Base-by-base conservation (phyloP, 1,284 basidiomycete genomes). In the Xerocomus nothofagi region DNA sequence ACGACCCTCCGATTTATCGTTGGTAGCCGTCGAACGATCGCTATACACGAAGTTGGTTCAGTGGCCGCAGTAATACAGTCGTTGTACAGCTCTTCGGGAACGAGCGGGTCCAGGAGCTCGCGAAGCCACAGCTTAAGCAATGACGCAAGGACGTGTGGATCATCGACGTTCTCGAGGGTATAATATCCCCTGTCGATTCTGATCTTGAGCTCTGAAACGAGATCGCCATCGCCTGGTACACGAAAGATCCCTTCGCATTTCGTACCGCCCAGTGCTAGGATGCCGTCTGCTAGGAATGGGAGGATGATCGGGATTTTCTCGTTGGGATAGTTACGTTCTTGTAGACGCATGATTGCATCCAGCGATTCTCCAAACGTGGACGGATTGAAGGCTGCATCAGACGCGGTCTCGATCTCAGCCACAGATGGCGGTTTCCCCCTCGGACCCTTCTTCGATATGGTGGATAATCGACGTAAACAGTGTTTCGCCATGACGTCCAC, bases 81-180 rank as follows among this genome's bases (percentile, higher is more conserved):
- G 60, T 92, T 90, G 72, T 92, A 91, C 73, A 91, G 74, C 68
- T 91, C 88, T 50, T 86, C 80, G 3, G 93, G 93, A 18, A 97
- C 81, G 39, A 96, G 77, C 11, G 93, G 93, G 57, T 93, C 88
- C 60, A 85, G 81, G 15, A 96, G 80, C 68, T 97, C 93, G 39
- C 93, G 81, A 12, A 96, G 76, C 92, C 92, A 97, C 8, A 95
- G 78, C 72, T 97, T 96, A 70, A 95, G 79, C 39, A 94, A 73
- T 2, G 88, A 91, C 5, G 91, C 91, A 2, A 91, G 83, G 40
- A 94, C 86, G 59, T 94, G 86, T 1, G 91, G 90, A 64, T 95
- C 92, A 56, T 91, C 88, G 43, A 94, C 82, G 26, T 85, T 85
- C 56, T 91, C 88, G 48, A 95, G 78, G 40, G 86, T 91, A 70